Conservation (phyloP, 2,329 filamentous ascomycete species). For the Proliferodiscus dingleyae region DNA sequence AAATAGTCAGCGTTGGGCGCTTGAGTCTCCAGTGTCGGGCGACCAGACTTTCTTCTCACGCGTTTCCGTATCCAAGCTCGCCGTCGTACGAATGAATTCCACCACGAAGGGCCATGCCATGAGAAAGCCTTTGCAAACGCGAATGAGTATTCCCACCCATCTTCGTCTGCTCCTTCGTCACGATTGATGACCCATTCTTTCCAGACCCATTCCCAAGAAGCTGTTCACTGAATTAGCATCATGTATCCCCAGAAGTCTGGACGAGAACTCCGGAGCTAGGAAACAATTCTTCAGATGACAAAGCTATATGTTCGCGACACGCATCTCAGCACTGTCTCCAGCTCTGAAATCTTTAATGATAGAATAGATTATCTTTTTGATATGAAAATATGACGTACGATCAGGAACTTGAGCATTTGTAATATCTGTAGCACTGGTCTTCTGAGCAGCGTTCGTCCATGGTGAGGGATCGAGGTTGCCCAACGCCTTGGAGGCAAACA, state of each 20-base stretch:
- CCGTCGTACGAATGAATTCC: constrained; percentile 88
- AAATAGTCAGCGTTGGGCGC: constrained; percentile 77
- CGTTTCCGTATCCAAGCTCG: constrained; percentile 83
- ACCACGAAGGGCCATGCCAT: constrained; percentile 92
- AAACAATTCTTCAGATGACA: too few relatives aligned
- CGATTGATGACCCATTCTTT: constrained; percentile 60
- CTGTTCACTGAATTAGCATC: too few relatives aligned
- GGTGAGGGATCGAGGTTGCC: constrained; percentile 79
- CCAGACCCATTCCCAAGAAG: constrained; percentile 87
- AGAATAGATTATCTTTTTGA: too few relatives aligned
- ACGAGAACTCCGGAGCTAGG: too few relatives aligned
- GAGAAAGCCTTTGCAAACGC: constrained; percentile 69
- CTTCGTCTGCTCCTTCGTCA: constrained; percentile 78
- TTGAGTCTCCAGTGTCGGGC: constrained; percentile 47
- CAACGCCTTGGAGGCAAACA: constrained; percentile 85
- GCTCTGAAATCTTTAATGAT: too few relatives aligned
- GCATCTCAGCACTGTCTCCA: too few relatives aligned
- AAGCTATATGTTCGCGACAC: too few relatives aligned
- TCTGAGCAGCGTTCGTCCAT: constrained; percentile 72
- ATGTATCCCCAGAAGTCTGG: too few relatives aligned
- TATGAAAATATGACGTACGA: too few relatives aligned
- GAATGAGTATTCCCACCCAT: constrained; percentile 96
- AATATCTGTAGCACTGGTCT: constrained; percentile 60
- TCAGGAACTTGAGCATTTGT: constrained; percentile 89
- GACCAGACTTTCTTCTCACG: constrained; percentile 51